Percentiles rank a stretch among this genome's conserved stretches.
These are phyloP conservation scores for Durotheca rogersii DNA, from an alignment of 495 filamentous ascomycete genomes.

Conservation along the genomic window DNA sequence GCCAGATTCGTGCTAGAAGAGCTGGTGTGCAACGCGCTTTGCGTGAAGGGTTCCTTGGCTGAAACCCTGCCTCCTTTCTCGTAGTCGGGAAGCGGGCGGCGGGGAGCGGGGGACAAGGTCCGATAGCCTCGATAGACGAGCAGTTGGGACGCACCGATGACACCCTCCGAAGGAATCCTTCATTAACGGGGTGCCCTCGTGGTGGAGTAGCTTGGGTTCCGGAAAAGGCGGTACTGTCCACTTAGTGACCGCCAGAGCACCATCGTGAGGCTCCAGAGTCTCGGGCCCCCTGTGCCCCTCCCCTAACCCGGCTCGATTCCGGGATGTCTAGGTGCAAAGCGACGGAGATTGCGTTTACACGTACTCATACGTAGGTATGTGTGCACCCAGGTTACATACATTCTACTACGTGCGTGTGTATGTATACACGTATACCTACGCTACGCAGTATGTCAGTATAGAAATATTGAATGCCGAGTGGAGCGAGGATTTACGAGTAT, in stretches of 20 bases:
- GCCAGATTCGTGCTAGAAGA: constrained; percentile 22
- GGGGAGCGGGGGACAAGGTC: constrained; percentile 3
- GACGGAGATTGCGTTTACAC: neutral
- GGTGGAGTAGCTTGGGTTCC: constrained; percentile 4
- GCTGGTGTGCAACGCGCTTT: constrained; percentile 26
- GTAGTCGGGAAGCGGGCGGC: constrained; percentile 1
- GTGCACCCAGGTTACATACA: neutral
- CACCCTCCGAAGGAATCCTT: constrained; percentile 11
- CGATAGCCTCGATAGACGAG: constrained; percentile 7
- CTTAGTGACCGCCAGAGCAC: constrained; percentile 5
- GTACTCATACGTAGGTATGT: too few relatives aligned
- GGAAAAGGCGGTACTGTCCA: too few relatives aligned
- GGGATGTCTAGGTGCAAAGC: neutral
- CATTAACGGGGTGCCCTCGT: constrained; percentile 14
- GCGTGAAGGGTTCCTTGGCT: constrained; percentile 31
- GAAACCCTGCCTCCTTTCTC: constrained; percentile 23
- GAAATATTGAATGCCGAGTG: too few relatives aligned
- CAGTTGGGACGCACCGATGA: neutral
- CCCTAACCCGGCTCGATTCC: neutral
- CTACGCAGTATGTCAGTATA: too few relatives aligned
- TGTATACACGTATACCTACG: too few relatives aligned
- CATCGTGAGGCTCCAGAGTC: constrained; percentile 22
- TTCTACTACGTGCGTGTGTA: neutral
- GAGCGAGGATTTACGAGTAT: too few relatives aligned
- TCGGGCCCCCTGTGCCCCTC: too few relatives aligned